Evolutionary conservation across 1,284 basidiomycete genomes (phyloP), one percentile per base, ranked within the genome.

Genomic region (Ganoderma lingzhi): DNA sequence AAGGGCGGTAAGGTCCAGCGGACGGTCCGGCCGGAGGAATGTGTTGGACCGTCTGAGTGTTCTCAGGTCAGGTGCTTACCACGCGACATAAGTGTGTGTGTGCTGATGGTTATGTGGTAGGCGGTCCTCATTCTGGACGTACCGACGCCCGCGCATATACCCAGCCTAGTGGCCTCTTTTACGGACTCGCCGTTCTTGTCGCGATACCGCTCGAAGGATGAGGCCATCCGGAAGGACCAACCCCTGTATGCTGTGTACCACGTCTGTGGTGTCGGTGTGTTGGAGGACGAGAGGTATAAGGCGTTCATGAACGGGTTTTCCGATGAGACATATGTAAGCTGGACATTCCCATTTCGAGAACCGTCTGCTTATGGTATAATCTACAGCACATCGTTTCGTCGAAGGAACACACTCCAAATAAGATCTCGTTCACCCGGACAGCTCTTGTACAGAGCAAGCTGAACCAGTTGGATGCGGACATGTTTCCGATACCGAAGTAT

Each of bases 401-500:
- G 45, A 83, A 84, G 42, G 83, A 87, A 70, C 83, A 90, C 66
- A 82, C 83, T 53, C 81, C 89, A 5, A 89, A 97, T 80, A 88
- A 86, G 4, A 83, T 94, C 32, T 90, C 90, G 17, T 97, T 95
- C 77, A 92, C 90, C 0, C 92, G 90, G 30, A 88, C 91, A 10
- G 91, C 92, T 2, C 89, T 89, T 74, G 88, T 90, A 69, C 91
- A 93, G 65, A 84, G 95, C 23, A 87, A 90, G 56, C 84, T 98
- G 6, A 90, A 89, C 71, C 82, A 90, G 67, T 82, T 98, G 42
- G 94, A 98, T 76, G 72, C 85, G 0, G 78, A 87, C 1, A 88
- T 97, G 75, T 98, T 98, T 83, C 87, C 88, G 0, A 76, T 93
- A 6, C 93, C 92, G 0, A 84, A 90, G 66, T 90, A 86, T 76